Percentiles rank a stretch among this genome's conserved stretches.
phyloP scores from a whole-genome alignment of 2,329 filamentous ascomycete species.

The Neopestalotiopsis rosae region DNA sequence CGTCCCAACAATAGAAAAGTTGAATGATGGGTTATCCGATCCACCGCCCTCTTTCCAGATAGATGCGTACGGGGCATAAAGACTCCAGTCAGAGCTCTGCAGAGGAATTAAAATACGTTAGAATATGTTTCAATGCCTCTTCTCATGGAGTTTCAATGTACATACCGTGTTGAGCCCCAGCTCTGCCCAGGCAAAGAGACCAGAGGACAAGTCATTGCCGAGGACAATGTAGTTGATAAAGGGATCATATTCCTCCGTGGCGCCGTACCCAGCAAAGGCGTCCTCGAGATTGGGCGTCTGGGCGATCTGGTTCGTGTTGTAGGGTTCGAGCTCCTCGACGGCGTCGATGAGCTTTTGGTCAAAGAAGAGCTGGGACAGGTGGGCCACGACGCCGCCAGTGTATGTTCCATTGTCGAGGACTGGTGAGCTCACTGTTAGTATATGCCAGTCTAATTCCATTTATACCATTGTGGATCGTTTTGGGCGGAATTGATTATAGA shows the following conservation, averaged over 20 bases:
- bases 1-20: slow-evolving; percentile 28
- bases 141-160: background rate
- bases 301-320: slow-evolving; percentile 42
- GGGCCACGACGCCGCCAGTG: slow-evolving; percentile 41
- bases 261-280: slow-evolving; percentile 35
- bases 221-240: slow-evolving; percentile 53
- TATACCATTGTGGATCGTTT: background rate
- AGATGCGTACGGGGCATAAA: slow-evolving; percentile 33
- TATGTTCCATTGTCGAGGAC: slow-evolving; percentile 43
- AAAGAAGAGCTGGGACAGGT: slow-evolving; percentile 51
- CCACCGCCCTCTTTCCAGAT: slow-evolving; percentile 36
- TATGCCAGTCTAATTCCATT: background rate
- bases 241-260: slow-evolving; percentile 45
- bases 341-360: slow-evolving; percentile 41
- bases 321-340: slow-evolving; percentile 42
- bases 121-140: background rate
- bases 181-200: slow-evolving; percentile 37
- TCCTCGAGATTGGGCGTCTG: slow-evolving; percentile 34
- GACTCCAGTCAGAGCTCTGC: slow-evolving; percentile 30
- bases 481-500: background rate
- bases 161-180: slow-evolving; percentile 32
- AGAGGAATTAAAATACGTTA: background rate
- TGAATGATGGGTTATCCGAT: slow-evolving; percentile 34
- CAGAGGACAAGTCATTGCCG: slow-evolving; percentile 26
- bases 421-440: background rate